phyloP scores from a whole-genome alignment of 139 green algal genomes.

The Spirogloea muscicola region DNA sequence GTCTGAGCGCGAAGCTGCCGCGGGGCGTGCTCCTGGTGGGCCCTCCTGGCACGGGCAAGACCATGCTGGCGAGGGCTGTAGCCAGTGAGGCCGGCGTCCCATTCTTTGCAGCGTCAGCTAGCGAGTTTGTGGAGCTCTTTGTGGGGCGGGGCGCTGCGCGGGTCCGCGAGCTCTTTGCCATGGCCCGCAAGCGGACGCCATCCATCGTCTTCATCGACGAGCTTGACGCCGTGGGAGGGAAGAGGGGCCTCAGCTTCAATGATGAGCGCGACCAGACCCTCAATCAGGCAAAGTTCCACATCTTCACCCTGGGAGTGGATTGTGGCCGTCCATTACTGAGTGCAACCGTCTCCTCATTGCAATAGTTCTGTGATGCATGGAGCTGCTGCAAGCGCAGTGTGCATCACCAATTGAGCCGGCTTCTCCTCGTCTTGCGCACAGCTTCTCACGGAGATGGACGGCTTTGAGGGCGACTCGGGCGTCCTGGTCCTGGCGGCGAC shows the following conservation, averaged over 20 bases:
- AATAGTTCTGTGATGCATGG: too few relatives aligned
- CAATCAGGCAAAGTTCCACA: too few relatives aligned
- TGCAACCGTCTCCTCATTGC: too few relatives aligned
- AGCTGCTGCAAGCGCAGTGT: too few relatives aligned
- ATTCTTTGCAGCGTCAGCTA: constrained; percentile 87
- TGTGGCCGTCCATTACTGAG: too few relatives aligned
- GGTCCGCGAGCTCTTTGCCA: constrained; percentile 91
- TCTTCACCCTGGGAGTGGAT: too few relatives aligned
- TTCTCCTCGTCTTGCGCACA: too few relatives aligned
- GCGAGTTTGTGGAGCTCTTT: constrained; percentile 99
- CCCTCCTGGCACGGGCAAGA: constrained; percentile 58
- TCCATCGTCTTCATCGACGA: constrained; percentile 99
- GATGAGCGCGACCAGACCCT: constrained; percentile 92
- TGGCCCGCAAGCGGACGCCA: constrained; percentile 67
- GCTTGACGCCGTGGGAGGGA: constrained; percentile 83
- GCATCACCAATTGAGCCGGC: too few relatives aligned
- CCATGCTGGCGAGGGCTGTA: constrained; percentile 50
- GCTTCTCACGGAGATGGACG: constrained; percentile 56
- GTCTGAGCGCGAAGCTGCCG: constrained; percentile 55
- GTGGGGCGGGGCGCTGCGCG: constrained; percentile 86
- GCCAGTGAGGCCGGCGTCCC: constrained; percentile 68
- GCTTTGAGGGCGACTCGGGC: constrained; percentile 40
- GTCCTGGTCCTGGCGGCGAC: constrained; percentile 57
- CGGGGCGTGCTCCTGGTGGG: constrained; percentile 51
- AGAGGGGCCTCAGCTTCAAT: constrained; percentile 75